Evolutionary conservation across 371 early-diverging fungal genomes (phyloP).

Genomic region (Rhizopus arrhizus): DNA sequence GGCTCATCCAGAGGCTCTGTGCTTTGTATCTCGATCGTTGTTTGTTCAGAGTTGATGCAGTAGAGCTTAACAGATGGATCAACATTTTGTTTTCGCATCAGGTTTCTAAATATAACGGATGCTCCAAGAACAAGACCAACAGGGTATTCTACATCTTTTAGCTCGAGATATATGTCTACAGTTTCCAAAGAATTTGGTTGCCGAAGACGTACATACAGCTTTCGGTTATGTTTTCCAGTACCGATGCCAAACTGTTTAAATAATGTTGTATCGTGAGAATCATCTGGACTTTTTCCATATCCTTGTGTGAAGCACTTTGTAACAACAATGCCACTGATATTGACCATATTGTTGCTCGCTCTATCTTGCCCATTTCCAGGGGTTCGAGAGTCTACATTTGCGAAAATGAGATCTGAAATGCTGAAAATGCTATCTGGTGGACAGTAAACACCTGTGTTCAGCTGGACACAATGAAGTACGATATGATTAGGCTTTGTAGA

Average conservation of each 20-base stretch:
- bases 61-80: background rate
- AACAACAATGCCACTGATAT: constrained; percentile 29
- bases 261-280: background rate
- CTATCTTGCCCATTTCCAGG: background rate
- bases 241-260: constrained; percentile 17
- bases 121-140: constrained; percentile 35
- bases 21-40: constrained; percentile 13
- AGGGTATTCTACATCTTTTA: constrained; percentile 22
- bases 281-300: background rate
- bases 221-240: constrained; percentile 27
- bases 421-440: background rate
- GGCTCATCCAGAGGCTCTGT: background rate
- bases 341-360: constrained; percentile 5
- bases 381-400: background rate
- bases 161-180: constrained; percentile 32
- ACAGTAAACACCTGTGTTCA: background rate
- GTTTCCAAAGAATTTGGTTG: constrained; percentile 29
- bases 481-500: background rate
- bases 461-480: background rate
- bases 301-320: constrained; percentile 27
- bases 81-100: constrained; percentile 14
- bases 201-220: constrained; percentile 32
- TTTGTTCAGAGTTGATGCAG: constrained; percentile 3
- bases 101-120: constrained; percentile 21
- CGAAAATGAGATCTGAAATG: background rate